Evolutionary conservation across 805 yeast species (phyloP).

Genomic region (Ascoidea asiatica): DNA sequence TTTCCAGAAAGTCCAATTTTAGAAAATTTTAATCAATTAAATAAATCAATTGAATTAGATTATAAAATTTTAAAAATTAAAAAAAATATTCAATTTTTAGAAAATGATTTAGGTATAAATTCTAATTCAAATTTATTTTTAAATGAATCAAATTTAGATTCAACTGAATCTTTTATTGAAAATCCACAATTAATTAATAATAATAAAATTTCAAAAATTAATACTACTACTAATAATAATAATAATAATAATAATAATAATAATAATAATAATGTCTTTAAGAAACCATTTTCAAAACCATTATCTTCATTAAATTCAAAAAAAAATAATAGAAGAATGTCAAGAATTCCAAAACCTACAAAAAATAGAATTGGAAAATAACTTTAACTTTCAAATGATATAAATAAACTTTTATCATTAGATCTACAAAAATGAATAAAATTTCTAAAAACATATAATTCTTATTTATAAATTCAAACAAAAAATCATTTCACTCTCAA

Average conservation of each 20-base stretch:
- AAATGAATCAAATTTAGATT: neutral
- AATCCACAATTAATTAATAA: neutral
- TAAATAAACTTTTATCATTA: no score
- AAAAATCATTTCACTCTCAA: no score
- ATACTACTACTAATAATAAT: neutral
- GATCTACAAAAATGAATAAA: no score
- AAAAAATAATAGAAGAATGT: conserved; percentile 4
- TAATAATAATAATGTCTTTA: neutral
- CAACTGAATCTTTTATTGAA: neutral
- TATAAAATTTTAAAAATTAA: conserved; percentile 2
- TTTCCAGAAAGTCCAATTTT: conserved; percentile 23
- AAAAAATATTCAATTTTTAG: conserved; percentile 3
- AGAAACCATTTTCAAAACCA: neutral
- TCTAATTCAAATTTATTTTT: neutral
- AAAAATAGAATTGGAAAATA: no score
- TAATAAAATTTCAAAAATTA: no score
- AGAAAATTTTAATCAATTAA: conserved; percentile 6
- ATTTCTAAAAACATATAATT: no score
- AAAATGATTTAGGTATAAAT: neutral
- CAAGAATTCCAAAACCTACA: conserved; percentile 8
- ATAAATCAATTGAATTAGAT: neutral
- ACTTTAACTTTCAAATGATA: no score
- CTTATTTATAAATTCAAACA: no score
- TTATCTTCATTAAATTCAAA: neutral
- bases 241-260: no score